Evolutionary conservation across 1,284 basidiomycete genomes (phyloP).

Genomic region (Melampsora abietis-canadensis): DNA sequence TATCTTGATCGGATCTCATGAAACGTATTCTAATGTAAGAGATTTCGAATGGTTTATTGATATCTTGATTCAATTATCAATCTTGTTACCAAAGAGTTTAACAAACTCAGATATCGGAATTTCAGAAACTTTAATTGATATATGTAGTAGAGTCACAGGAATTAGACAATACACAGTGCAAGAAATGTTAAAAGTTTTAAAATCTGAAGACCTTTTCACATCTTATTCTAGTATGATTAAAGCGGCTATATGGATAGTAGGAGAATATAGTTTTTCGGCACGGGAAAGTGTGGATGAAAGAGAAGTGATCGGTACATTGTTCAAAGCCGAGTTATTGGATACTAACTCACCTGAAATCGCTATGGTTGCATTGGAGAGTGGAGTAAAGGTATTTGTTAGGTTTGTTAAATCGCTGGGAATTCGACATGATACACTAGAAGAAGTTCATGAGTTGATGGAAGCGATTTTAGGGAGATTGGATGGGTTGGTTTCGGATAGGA

Average conservation of each 20-base stretch:
- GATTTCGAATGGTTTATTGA: conserved; percentile 98
- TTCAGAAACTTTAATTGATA: conserved; percentile 77
- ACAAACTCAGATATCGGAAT: conserved; percentile 57
- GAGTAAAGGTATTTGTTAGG: conserved; percentile 44
- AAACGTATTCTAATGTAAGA: conserved; percentile 77
- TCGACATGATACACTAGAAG: conserved; percentile 6
- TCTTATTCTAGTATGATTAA: conserved; percentile 66
- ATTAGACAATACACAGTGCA: conserved; percentile 74
- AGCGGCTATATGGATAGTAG: conserved; percentile 91
- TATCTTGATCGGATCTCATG: conserved; percentile 73
- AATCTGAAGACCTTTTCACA: conserved; percentile 68
- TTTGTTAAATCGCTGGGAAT: conserved; percentile 17
- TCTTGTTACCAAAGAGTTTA: conserved; percentile 60
- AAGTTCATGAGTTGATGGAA: conserved; percentile 18
- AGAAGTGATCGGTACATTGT: conserved; percentile 58
- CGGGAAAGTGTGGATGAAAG: conserved; percentile 46
- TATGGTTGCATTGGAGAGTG: conserved; percentile 32
- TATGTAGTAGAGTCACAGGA: conserved; percentile 74
- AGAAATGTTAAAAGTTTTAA: conserved; percentile 72
- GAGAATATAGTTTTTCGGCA: conserved; percentile 71
- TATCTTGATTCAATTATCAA: conserved; percentile 81
- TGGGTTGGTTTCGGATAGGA: not conserved
- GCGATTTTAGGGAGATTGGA: conserved; percentile 20
- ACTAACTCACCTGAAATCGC: conserved; percentile 27
- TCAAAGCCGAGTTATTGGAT: conserved; percentile 50